phyloP scores from a whole-genome alignment of 148 eudicot genomes.

The Selenicereus undatus region DNA sequence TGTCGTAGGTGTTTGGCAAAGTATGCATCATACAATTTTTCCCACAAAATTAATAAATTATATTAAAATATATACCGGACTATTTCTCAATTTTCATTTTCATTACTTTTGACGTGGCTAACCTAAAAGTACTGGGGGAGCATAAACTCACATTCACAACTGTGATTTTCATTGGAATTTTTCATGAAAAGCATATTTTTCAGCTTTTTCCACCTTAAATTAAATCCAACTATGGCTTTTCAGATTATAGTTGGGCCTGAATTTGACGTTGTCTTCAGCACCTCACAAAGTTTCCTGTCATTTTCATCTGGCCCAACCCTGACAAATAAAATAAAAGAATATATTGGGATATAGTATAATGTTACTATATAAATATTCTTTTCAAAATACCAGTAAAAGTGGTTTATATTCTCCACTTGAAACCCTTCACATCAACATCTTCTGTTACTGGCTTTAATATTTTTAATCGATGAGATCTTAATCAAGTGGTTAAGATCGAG shows the following conservation, averaged over 20 bases:
- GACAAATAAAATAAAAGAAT: not conserved
- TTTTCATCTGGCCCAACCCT: not conserved
- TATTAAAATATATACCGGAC: too few relatives aligned
- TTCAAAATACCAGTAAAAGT: not conserved
- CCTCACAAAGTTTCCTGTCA: not conserved
- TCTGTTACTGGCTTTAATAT: too few relatives aligned
- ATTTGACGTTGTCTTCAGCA: not conserved
- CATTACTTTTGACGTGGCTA: not conserved
- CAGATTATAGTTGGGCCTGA: not conserved
- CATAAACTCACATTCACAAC: not conserved
- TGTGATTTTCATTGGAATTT: not conserved
- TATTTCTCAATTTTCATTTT: not conserved
- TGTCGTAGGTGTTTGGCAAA: not conserved
- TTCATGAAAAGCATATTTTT: not conserved
- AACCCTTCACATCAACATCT: too few relatives aligned
- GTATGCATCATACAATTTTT: too few relatives aligned
- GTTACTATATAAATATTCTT: not conserved
- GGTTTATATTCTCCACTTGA: not conserved
- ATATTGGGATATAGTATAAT: not conserved
- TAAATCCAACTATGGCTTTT: not conserved
- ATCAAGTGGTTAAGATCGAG: too few relatives aligned
- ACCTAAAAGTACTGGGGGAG: not conserved
- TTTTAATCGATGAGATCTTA: too few relatives aligned
- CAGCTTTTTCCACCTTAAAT: not conserved
- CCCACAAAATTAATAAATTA: too few relatives aligned